Conservation (phyloP, 1,284 basidiomycete genomes). For the Fomitopsis palustris region DNA sequence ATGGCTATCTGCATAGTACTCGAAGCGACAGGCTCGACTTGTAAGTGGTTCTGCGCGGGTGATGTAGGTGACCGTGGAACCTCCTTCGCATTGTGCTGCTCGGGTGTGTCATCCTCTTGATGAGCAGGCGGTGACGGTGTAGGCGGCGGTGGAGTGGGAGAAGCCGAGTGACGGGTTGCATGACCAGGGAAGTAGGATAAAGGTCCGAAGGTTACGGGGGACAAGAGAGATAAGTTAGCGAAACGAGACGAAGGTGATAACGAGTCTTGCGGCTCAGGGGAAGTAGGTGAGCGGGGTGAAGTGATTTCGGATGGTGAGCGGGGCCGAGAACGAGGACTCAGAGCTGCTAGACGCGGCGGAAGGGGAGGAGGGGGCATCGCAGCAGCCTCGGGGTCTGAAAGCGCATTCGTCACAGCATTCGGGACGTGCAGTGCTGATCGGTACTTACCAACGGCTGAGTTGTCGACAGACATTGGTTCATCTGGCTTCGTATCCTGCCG, state of each 20-base stretch:
- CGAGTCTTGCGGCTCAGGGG: constrained; percentile 7
- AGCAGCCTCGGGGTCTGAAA: constrained; percentile 25
- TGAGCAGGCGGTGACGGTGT: background rate
- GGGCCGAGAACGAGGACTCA: constrained; percentile 32
- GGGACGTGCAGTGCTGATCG: too few relatives aligned
- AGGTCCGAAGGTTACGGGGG: constrained; percentile 20
- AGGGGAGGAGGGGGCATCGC: constrained; percentile 46
- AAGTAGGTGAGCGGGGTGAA: constrained; percentile 9
- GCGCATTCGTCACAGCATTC: background rate
- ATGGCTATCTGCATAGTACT: background rate
- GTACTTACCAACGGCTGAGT: constrained; percentile 17
- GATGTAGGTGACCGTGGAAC: background rate
- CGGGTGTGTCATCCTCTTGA: background rate
- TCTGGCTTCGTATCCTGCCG: background rate
- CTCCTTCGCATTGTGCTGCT: background rate
- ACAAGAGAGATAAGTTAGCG: constrained; percentile 34
- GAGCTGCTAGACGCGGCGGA: constrained; percentile 35
- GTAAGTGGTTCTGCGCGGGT: background rate
- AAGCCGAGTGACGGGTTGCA: constrained; percentile 6
- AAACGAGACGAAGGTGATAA: constrained; percentile 36
- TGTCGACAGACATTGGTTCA: constrained; percentile 23
- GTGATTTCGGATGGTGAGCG: constrained; percentile 24
- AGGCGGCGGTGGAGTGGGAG: constrained; percentile 4
- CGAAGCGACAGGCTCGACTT: background rate
- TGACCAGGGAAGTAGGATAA: constrained; percentile 5